These are phyloP conservation scores for Podila minutissima DNA, from an alignment of 192 early-diverging fungal species.

Conservation along the genomic window DNA sequence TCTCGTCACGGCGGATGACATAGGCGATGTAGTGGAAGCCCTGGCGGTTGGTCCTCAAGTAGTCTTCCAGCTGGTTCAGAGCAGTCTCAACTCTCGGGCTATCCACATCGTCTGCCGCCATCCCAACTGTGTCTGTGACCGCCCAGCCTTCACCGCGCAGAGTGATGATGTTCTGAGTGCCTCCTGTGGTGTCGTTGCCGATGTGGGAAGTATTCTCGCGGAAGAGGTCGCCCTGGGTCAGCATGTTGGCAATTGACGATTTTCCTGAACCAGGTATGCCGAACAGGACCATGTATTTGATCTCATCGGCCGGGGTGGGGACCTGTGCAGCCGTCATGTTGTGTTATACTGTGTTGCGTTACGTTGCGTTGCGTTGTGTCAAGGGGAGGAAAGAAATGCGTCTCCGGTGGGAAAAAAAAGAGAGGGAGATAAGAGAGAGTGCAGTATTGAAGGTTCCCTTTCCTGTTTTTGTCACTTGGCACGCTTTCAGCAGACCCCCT, in stretches of 20 bases:
- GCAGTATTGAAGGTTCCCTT: too few species aligned
- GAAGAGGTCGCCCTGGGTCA: neutral
- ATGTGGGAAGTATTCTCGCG: neutral
- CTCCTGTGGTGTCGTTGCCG: neutral
- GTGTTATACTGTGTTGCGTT: neutral
- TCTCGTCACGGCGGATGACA: neutral
- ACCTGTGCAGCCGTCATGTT: neutral
- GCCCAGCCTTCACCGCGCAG: neutral
- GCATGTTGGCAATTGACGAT: neutral
- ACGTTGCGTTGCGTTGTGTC: neutral
- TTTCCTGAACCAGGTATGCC: neutral
- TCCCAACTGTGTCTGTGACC: neutral
- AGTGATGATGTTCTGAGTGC: neutral
- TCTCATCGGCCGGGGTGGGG: neutral
- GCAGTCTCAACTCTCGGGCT: neutral
- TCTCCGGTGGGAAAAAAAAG: too few species aligned
- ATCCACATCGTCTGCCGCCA: neutral
- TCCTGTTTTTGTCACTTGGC: too few species aligned
- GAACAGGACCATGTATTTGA: neutral
- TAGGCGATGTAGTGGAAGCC: slow-evolving; percentile 3
- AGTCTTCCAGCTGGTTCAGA: neutral
- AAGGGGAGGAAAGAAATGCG: neutral
- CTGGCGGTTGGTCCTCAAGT: neutral
- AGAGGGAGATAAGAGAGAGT: too few species aligned
- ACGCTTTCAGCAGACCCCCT: too few species aligned